Conservation (phyloP, 2,329 filamentous ascomycete species). For the Exophiala sp. region DNA sequence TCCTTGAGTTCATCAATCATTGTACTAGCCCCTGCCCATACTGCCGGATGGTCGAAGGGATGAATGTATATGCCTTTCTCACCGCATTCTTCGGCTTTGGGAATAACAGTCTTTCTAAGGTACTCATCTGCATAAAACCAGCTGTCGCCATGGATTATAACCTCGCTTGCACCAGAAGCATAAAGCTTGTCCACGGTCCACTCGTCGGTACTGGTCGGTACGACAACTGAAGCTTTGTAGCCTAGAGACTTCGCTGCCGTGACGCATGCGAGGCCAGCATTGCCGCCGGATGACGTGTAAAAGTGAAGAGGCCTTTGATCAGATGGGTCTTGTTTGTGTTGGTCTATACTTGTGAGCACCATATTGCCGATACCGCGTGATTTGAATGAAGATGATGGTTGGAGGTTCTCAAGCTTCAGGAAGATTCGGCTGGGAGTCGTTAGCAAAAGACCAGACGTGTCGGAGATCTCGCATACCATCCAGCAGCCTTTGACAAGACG, state of each 20-base stretch:
- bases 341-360: slow-evolving; percentile 54
- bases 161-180: slow-evolving; percentile 61
- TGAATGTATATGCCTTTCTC: slow-evolving; percentile 48
- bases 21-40: slow-evolving; percentile 46
- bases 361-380: slow-evolving; percentile 47
- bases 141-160: slow-evolving; percentile 64
- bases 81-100: slow-evolving; percentile 29
- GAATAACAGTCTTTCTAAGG: slow-evolving; percentile 53
- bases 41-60: slow-evolving; percentile 44
- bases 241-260: slow-evolving; percentile 64
- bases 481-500: slow-evolving; percentile 36
- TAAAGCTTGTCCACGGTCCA: slow-evolving; percentile 70
- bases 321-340: slow-evolving; percentile 56
- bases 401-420: slow-evolving; percentile 80
- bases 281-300: slow-evolving; percentile 77
- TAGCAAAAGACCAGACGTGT: neutral
- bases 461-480: slow-evolving; percentile 32
- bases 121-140: slow-evolving; percentile 69
- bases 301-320: slow-evolving; percentile 58
- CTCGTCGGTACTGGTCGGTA: slow-evolving; percentile 62
- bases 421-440: slow-evolving; percentile 60
- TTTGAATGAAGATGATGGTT: slow-evolving; percentile 84
- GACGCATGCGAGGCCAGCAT: slow-evolving; percentile 79
- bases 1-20: slow-evolving; percentile 43
- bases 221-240: slow-evolving; percentile 69